Evolutionary conservation across 2,329 filamentous ascomycete species (phyloP).

Genomic region (Alternaria triticimaculans): DNA sequence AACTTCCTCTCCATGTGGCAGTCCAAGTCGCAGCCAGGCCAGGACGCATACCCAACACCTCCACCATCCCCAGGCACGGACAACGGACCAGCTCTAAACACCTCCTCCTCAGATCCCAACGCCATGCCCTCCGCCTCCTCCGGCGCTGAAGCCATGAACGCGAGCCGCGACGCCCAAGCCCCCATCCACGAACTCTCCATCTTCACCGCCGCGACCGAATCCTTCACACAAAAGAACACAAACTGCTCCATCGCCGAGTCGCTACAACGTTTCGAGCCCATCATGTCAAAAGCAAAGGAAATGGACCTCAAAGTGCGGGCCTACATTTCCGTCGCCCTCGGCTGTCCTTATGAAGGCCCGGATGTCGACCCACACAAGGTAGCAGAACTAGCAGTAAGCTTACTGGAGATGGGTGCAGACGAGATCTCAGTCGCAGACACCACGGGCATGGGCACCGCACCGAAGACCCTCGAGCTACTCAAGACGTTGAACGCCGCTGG

Average conservation of each 20-base stretch:
- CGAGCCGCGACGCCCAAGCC: conserved; percentile 16
- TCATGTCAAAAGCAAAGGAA: conserved; percentile 72
- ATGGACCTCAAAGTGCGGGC: conserved; percentile 73
- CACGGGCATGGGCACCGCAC: conserved; percentile 87
- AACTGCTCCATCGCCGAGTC: conserved; percentile 81
- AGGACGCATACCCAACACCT: conserved; percentile 59
- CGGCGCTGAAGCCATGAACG: conserved; percentile 43
- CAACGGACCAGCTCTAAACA: conserved; percentile 50
- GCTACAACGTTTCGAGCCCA: conserved; percentile 70
- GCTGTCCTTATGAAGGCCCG: conserved; percentile 76
- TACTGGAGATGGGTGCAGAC: conserved; percentile 87
- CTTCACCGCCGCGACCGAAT: conserved; percentile 82
- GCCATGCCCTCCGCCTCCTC: conserved; percentile 48
- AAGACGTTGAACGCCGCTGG: conserved; percentile 70
- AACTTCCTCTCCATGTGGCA: conserved; percentile 64
- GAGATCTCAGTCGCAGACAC: conserved; percentile 92
- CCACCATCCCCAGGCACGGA: conserved; percentile 47
- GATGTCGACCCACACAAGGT: conserved; percentile 66
- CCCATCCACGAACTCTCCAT: conserved; percentile 70
- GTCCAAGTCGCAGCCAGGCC: conserved; percentile 46
- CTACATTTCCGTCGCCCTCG: conserved; percentile 75
- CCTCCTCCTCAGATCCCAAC: conserved; percentile 53
- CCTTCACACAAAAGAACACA: conserved; percentile 80
- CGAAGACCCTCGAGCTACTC: conserved; percentile 69
- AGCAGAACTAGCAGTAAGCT: conserved; percentile 65